Conservation (phyloP, 2,329 filamentous ascomycete species). For the Xylariaceae sp. region DNA sequence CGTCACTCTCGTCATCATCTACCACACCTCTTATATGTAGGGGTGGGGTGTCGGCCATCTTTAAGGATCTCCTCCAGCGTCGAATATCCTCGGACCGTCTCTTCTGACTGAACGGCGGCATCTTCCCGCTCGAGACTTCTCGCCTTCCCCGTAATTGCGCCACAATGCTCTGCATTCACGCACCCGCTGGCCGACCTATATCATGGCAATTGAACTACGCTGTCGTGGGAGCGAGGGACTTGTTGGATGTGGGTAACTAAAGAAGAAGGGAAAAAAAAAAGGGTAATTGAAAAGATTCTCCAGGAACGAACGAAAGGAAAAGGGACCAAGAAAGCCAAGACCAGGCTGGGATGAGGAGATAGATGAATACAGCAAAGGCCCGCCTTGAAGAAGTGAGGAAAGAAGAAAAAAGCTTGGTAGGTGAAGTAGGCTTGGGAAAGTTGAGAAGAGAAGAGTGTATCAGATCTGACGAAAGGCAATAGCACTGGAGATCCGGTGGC, state of each 20-base stretch:
- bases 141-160: constrained; percentile 3
- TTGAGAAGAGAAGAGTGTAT: constrained; percentile 12
- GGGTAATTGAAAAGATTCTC: constrained; percentile 5
- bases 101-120: constrained; percentile 19
- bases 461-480: constrained; percentile 15
- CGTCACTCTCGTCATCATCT: constrained; percentile 8
- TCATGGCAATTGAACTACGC: constrained; percentile 14
- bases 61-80: constrained; percentile 11
- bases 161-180: constrained; percentile 23
- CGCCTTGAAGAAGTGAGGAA: constrained; percentile 17
- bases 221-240: constrained; percentile 3
- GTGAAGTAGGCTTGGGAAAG: constrained; percentile 2
- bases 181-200: constrained; percentile 13
- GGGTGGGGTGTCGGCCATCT: constrained; percentile 9
- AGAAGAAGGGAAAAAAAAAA: constrained; percentile 1
- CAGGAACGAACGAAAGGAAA: constrained; percentile 15
- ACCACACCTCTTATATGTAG: constrained; percentile 7
- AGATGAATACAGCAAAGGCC: constrained; percentile 22
- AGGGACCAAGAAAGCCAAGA: constrained; percentile 15
- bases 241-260: constrained; percentile 4
- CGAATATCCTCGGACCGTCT: constrained; percentile 11
- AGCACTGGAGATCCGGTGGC: constrained; percentile 10
- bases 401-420: constrained; percentile 11
- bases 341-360: constrained; percentile 15
- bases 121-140: constrained; percentile 13